Conservation (phyloP, 495 filamentous ascomycete species). For the Cenococcum geophilum region DNA sequence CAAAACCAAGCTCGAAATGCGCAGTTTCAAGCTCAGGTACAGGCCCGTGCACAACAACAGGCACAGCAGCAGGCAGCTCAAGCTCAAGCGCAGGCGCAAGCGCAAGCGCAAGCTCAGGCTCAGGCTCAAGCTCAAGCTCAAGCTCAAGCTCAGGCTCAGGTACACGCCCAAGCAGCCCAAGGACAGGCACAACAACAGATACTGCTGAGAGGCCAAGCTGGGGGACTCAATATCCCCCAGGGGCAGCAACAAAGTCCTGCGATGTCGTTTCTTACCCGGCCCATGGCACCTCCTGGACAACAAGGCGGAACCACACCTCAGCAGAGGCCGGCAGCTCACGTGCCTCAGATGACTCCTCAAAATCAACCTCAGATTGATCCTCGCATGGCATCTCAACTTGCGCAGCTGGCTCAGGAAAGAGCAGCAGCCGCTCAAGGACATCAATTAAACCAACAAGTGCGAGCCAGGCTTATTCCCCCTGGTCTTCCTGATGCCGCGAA, state of each 20-base stretch:
- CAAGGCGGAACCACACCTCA: conserved; percentile 29
- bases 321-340: conserved; percentile 20
- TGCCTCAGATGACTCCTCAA: conserved; percentile 24
- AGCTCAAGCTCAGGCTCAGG: conserved; percentile 36
- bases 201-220: conserved; percentile 46
- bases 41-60: conserved; percentile 30
- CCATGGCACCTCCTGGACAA: conserved; percentile 45
- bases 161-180: conserved; percentile 38
- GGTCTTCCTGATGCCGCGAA: conserved; percentile 24
- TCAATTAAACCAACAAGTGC: conserved; percentile 18
- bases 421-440: conserved; percentile 22
- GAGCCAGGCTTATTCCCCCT: conserved; percentile 11
- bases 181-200: conserved; percentile 41
- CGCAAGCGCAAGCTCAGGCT: conserved; percentile 45
- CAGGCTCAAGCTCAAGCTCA: conserved; percentile 24
- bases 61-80: conserved; percentile 32
- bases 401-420: conserved; percentile 28
- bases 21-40: conserved; percentile 40
- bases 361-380: conserved; percentile 20
- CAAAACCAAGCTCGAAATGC: conserved; percentile 17
- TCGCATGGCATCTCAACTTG: conserved; percentile 20
- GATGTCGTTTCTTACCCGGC: conserved; percentile 57
- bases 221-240: conserved; percentile 42
- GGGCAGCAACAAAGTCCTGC: conserved; percentile 48
- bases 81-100: conserved; percentile 42